A percentile compares a stretch with the other conserved stretches of the same genome.
These are phyloP conservation scores for Xylaria venustula DNA, from an alignment of 495 filamentous ascomycete species.

Conservation along the genomic window DNA sequence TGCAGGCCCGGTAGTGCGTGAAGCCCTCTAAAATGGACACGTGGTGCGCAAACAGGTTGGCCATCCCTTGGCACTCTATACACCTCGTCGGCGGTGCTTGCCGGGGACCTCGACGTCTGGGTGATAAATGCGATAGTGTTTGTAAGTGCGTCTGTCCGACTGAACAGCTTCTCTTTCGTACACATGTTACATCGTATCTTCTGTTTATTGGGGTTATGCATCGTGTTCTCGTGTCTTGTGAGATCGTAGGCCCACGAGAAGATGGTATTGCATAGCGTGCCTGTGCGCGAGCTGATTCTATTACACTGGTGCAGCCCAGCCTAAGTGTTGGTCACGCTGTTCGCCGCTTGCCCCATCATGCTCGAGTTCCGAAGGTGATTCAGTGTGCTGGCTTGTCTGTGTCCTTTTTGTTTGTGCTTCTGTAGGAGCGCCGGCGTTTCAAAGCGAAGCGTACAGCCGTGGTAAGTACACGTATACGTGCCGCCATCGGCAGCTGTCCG, in stretches of 20 bases:
- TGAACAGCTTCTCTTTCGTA: slow-evolving; percentile 97
- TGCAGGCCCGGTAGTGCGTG: too few relatives aligned
- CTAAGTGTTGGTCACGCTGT: slow-evolving; percentile 61
- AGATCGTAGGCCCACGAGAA: slow-evolving; percentile 97
- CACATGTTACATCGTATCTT: slow-evolving; percentile 92
- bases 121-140: slow-evolving; percentile 87
- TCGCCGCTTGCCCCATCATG: slow-evolving; percentile 1
- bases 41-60: too few relatives aligned
- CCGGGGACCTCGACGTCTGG: slow-evolving; percentile 79
- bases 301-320: slow-evolving; percentile 88
- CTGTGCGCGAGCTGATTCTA: slow-evolving; percentile 90
- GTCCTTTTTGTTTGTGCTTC: slow-evolving; percentile 92
- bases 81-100: slow-evolving; percentile 53
- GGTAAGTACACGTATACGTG: slow-evolving; percentile 93
- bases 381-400: slow-evolving; percentile 62
- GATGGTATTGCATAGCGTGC: slow-evolving; percentile 91
- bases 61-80: too few relatives aligned
- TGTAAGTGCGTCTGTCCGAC: slow-evolving; percentile 85
- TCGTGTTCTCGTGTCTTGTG: slow-evolving; percentile 94
- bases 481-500: slow-evolving; percentile 72
- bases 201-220: slow-evolving; percentile 90
- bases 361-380: slow-evolving; percentile 27
- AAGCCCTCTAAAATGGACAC: too few relatives aligned
- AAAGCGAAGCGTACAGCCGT: slow-evolving; percentile 85
- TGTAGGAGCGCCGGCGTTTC: slow-evolving; percentile 82